A percentile compares a stretch with the other conserved stretches of the same genome.
These are phyloP conservation scores for Diutina scorzettiae DNA, from an alignment of 1,139 yeast species.

Conservation along the genomic window DNA sequence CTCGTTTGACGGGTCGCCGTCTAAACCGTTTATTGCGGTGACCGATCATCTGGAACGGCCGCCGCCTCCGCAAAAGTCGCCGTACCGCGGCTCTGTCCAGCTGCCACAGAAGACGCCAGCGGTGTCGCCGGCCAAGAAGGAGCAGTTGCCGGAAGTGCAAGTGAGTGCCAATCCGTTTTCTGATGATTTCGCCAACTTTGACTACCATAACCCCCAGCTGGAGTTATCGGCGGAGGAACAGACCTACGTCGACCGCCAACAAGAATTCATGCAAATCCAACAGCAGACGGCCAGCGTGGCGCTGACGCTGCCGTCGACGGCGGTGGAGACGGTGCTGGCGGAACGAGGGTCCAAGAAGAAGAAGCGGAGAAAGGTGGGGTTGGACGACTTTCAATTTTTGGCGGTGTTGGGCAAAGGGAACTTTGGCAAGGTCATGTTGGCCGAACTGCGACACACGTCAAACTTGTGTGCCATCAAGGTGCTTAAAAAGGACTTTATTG, in stretches of 20 bases:
- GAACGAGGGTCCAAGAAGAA: constrained; percentile 11
- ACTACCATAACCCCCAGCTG: constrained; percentile 17
- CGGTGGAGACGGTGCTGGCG: background rate
- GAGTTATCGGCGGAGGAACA: constrained; percentile 3
- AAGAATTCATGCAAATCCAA: background rate
- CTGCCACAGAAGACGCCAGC: constrained; percentile 2
- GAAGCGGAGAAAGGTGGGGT: constrained; percentile 63
- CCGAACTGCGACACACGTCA: constrained; percentile 74
- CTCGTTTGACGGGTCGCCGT: background rate
- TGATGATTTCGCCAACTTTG: constrained; percentile 19
- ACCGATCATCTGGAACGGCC: constrained; percentile 1
- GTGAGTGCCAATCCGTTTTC: background rate
- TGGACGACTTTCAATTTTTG: constrained; percentile 87
- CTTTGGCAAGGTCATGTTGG: constrained; percentile 95
- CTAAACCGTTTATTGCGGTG: background rate
- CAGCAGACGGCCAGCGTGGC: background rate
- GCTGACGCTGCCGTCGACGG: background rate
- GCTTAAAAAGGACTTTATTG: constrained; percentile 85
- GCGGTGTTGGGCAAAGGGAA: constrained; percentile 97
- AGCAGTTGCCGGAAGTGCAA: background rate
- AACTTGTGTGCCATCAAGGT: constrained; percentile 90
- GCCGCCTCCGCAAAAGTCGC: background rate
- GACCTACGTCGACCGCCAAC: constrained; percentile 5
- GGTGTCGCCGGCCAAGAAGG: background rate
- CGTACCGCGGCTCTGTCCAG: constrained; percentile 1